Evolutionary conservation across 129 eudicot species (phyloP).

Genomic region (Tagetes patula): DNA sequence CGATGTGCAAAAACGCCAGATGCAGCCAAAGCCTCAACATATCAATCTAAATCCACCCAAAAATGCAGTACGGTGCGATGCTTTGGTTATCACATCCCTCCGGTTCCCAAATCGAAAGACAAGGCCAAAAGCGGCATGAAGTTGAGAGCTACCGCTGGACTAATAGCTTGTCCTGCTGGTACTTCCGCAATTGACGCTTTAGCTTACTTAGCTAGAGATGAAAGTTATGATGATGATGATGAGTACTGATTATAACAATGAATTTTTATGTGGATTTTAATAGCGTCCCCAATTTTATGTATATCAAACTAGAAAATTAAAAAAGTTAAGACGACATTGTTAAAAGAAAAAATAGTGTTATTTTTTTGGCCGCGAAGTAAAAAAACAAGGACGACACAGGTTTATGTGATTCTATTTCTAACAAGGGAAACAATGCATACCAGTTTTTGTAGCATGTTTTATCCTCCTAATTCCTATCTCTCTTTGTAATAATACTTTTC

Average conservation of each 20-base stretch:
- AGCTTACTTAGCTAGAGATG: slow-evolving; percentile 36
- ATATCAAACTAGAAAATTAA: too few species aligned
- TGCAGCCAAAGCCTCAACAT: slow-evolving; percentile 41
- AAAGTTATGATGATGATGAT: slow-evolving; percentile 6
- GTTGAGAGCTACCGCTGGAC: slow-evolving; percentile 20
- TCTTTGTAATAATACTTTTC: too few species aligned
- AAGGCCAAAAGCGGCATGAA: slow-evolving; percentile 61
- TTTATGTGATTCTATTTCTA: too few species aligned
- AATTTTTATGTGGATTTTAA: neutral
- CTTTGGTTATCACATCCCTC: slow-evolving; percentile 50
- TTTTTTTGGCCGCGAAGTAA: too few species aligned
- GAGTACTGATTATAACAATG: slow-evolving; percentile 20
- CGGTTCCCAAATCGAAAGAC: slow-evolving; percentile 53
- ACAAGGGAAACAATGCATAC: too few species aligned
- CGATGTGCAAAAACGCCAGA: slow-evolving; percentile 26
- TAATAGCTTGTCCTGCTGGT: slow-evolving; percentile 28
- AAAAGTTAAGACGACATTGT: too few species aligned
- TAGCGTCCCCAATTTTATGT: too few species aligned
- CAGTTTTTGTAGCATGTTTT: too few species aligned
- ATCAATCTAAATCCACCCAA: slow-evolving; percentile 76
- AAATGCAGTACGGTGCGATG: slow-evolving; percentile 51
- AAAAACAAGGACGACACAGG: too few species aligned
- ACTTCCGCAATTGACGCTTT: slow-evolving; percentile 34
- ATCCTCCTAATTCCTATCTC: too few species aligned
- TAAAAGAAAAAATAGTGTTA: too few species aligned